Conservation (phyloP, 2,329 filamentous ascomycete species). For the Microascus cirrosus region DNA sequence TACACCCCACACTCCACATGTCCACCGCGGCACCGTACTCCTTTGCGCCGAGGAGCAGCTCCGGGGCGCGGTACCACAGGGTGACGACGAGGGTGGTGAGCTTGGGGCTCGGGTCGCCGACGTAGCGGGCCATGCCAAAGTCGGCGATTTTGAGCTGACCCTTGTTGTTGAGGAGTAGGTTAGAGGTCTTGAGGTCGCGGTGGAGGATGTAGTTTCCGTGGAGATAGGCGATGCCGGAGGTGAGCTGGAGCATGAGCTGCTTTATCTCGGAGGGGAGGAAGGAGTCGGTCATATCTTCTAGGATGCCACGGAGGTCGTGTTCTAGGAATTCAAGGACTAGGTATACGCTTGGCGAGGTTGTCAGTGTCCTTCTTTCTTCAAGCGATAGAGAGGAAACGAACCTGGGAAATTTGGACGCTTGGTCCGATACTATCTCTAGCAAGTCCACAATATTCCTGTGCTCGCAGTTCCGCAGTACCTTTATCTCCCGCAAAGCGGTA, state of each 20-base stretch:
- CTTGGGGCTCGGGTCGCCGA: constrained; percentile 63
- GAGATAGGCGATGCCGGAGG: constrained; percentile 70
- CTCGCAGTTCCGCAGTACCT: constrained; percentile 69
- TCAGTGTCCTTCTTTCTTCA: constrained; percentile 5
- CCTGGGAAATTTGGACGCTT: constrained; percentile 20
- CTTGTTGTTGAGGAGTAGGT: constrained; percentile 89
- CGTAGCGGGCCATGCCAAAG: constrained; percentile 94
- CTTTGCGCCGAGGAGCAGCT: constrained; percentile 72
- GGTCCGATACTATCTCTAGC: constrained; percentile 73
- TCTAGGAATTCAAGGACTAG: constrained; percentile 96
- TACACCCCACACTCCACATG: constrained; percentile 94
- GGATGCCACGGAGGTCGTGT: constrained; percentile 88
- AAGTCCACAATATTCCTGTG: constrained; percentile 77
- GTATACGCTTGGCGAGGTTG: constrained; percentile 52
- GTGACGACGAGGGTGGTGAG: constrained; percentile 92
- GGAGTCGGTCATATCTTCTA: constrained; percentile 88
- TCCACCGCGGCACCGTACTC: constrained; percentile 71
- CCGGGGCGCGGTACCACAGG: constrained; percentile 90
- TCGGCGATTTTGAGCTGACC: constrained; percentile 93
- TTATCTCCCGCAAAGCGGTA: constrained; percentile 86
- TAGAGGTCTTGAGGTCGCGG: constrained; percentile 87
- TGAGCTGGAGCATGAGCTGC: constrained; percentile 74
- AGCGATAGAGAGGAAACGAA: neutral
- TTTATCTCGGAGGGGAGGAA: constrained; percentile 91
- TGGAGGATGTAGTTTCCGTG: constrained; percentile 87